Evolutionary conservation across 2,329 filamentous ascomycete species (phyloP), one percentile per base, ranked within the genome.

Genomic region (Didymosphaeria variabile): DNA sequence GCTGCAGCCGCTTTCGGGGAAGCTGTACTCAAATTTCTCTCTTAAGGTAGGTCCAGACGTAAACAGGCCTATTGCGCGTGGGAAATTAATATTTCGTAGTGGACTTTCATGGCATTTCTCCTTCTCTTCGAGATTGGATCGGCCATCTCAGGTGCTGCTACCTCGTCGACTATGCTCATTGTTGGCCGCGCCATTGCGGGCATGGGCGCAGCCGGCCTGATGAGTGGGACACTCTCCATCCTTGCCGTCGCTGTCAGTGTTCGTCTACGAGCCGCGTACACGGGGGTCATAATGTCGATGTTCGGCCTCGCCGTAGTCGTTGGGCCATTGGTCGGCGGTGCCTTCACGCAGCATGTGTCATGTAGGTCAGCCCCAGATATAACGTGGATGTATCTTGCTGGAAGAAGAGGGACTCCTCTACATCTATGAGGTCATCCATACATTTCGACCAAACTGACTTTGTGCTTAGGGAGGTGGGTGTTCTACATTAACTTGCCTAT

Each of bases 131-230:
- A 83, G 63, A 65, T 84, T 51, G 83, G 83, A 3, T 80, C 78
- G 34, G 70, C 78, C 1, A 67, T 85, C 31, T 84, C 81, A 49
- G 82, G 79, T n/a, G 67, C 67, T 13, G 73, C 75, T 17, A 69
- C 57, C 68, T 80, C 74, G 40, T 82, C 80, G 13, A 69, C 61
- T 1, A 79, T 81, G 49, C 68, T 85, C 19, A 83, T 85, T 59
- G 68, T 83, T 51, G 83, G 83, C 5, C 77, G 83, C 45, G 80
- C 80, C 0, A 73, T 85, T 13, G 75, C 81, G n/a, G 83, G 83
- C n/a, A 58, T 81, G 0, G 82, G 82, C 1, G 75, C 74, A 5
- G 80, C 80, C 10, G 83, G 83, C 15, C 76, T 84, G 36, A 80
- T 79, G 61, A 75, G 73, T 23, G 79, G 78, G 7, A 68, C 51